Conservation (phyloP, 75 land plant species). For the Adiantum capillusveneris region DNA sequence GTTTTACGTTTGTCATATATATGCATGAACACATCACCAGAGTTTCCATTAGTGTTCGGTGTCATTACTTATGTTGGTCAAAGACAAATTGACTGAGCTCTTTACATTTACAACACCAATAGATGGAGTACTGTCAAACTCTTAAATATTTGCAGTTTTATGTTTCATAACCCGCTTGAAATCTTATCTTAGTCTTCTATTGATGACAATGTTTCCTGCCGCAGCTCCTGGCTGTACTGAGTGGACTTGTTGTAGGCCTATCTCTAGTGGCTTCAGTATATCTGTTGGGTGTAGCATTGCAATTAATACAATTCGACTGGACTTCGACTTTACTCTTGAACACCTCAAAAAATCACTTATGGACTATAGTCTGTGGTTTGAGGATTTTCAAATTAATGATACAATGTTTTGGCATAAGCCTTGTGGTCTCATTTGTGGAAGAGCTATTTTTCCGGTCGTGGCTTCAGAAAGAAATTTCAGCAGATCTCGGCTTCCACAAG, state of each 20-base stretch:
- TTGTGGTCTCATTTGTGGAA: conserved; percentile 48
- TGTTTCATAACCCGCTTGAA: no score
- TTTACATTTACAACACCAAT: no score
- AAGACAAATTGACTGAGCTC: no score
- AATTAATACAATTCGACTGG: conserved; percentile 22
- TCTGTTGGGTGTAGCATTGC: not conserved
- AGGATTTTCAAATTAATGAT: conserved; percentile 26
- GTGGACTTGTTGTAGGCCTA: not conserved
- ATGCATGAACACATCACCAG: no score
- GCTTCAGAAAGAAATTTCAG: conserved; percentile 77
- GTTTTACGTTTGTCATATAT: no score
- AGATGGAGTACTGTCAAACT: no score
- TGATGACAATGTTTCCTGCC: not conserved
- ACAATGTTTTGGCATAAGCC: conserved; percentile 27
- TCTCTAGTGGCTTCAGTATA: conserved; percentile 10
- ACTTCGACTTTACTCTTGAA: not conserved
- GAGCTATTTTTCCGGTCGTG: conserved; percentile 86
- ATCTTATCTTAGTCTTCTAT: no score
- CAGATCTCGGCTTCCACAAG: conserved; percentile 66
- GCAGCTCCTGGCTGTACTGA: not conserved
- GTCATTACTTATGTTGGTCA: no score
- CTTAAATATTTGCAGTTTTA: no score
- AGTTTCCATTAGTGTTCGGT: no score
- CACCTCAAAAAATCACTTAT: not conserved
- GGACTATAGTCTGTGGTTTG: conserved; percentile 10